Evolutionary conservation across 805 yeast species (phyloP).

Genomic region (Yarrowia deformans): DNA sequence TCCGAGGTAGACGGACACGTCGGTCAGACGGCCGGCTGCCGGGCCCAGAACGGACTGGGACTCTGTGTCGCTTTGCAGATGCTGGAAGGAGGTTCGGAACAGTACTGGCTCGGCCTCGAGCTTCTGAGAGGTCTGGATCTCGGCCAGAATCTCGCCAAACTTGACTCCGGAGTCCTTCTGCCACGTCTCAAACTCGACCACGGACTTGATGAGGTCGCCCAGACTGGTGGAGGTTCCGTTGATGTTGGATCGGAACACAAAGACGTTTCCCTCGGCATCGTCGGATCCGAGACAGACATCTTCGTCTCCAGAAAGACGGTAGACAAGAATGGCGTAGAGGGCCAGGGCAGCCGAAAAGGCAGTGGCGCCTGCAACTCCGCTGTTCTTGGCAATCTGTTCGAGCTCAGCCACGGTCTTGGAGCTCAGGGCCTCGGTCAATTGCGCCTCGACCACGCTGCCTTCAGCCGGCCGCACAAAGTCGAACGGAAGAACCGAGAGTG

Average conservation of each 20-base stretch:
- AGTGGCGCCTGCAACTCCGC: conserved; percentile 45
- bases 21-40: conserved; percentile 53
- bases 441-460: conserved; percentile 71
- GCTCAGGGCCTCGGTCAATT: conserved; percentile 46
- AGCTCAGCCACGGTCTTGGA: conserved; percentile 39
- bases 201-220: conserved; percentile 57
- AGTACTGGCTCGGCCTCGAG: conserved; percentile 67
- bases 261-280: conserved; percentile 55
- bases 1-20: conserved; percentile 62
- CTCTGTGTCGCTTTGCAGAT: conserved; percentile 37
- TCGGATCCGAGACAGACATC: conserved; percentile 88
- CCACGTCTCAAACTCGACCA: conserved; percentile 51
- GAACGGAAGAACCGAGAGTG: conserved; percentile 85
- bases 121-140: conserved; percentile 58
- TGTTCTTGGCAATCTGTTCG: conserved; percentile 41
- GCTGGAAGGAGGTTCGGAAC: conserved; percentile 54
- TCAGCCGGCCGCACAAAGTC: conserved; percentile 82
- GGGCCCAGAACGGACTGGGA: conserved; percentile 39
- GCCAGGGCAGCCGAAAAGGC: conserved; percentile 65
- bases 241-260: conserved; percentile 69
- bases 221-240: conserved; percentile 53
- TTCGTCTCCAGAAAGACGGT: conserved; percentile 90
- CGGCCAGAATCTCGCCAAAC: conserved; percentile 63
- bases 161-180: conserved; percentile 52
- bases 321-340: conserved; percentile 71